Evolutionary conservation across 2,329 filamentous ascomycete genomes (phyloP).

Genomic region (Fusarium solani-melongenae): DNA sequence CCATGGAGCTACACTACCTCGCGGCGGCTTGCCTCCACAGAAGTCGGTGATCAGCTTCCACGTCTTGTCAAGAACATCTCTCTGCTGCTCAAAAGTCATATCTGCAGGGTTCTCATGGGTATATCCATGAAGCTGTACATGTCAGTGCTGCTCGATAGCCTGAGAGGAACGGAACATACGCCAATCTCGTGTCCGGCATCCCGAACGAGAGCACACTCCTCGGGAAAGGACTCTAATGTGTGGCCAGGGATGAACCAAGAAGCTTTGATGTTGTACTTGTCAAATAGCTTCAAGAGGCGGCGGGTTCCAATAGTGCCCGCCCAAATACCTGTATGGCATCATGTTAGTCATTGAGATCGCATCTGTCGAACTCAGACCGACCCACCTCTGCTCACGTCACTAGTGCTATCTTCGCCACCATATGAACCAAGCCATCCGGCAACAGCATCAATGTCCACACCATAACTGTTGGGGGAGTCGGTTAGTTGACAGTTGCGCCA

Average conservation of each 20-base stretch:
- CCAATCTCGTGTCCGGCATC: conserved; percentile 62
- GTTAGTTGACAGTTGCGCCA: neutral
- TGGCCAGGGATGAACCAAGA: conserved; percentile 64
- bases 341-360: conserved; percentile 43
- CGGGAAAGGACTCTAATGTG: conserved; percentile 61
- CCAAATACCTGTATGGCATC: conserved; percentile 46
- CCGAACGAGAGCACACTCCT: conserved; percentile 57
- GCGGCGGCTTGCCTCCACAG: conserved; percentile 70
- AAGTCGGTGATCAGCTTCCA: conserved; percentile 78
- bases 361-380: neutral
- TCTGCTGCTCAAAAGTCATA: conserved; percentile 81
- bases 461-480: conserved; percentile 59
- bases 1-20: conserved; percentile 78
- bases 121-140: conserved; percentile 73
- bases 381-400: conserved; percentile 76
- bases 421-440: conserved; percentile 84
- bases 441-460: conserved; percentile 80
- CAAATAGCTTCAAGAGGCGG: conserved; percentile 75
- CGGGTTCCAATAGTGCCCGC: conserved; percentile 76
- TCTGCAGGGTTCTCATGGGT: conserved; percentile 78
- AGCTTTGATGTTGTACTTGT: conserved; percentile 78
- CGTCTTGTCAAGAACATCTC: conserved; percentile 80
- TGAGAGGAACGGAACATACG: neutral
- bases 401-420: conserved; percentile 78
- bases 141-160: conserved; percentile 52